phyloP scores from a whole-genome alignment of 192 early-diverging fungal genomes.

The Backusella parvicylindrica region DNA sequence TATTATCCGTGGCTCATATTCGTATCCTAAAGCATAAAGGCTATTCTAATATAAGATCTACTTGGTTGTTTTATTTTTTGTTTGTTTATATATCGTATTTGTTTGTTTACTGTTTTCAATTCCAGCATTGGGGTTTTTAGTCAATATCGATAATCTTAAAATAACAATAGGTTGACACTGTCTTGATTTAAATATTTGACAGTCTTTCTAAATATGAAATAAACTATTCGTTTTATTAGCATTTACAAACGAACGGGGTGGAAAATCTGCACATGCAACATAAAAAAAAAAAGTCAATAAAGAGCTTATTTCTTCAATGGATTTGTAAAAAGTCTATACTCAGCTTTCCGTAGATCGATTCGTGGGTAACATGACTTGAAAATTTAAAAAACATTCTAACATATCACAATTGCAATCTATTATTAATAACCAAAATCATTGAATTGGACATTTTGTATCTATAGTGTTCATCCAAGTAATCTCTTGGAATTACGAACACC shows the following conservation, averaged over 20 bases:
- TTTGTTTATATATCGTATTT: not conserved
- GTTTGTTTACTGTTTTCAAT: not conserved
- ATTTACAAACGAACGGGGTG: not conserved
- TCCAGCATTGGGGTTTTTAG: not conserved
- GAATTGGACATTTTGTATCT: no score
- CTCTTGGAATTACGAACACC: no score
- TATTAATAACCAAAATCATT: no score
- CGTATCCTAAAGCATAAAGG: not conserved
- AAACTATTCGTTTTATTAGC: not conserved
- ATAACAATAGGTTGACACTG: not conserved
- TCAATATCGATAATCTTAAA: not conserved
- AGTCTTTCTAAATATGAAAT: not conserved
- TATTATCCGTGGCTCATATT: not conserved
- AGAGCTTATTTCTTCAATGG: not conserved
- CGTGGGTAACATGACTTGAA: not conserved
- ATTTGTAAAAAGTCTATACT: not conserved
- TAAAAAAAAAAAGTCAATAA: no score
- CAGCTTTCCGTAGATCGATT: not conserved
- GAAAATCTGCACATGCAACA: not conserved
- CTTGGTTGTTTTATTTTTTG: not conserved
- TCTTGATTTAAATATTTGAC: constrained; percentile 3
- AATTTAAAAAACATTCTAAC: not conserved
- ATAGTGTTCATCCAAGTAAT: no score
- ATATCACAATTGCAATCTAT: no score
- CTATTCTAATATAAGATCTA: not conserved